Evolutionary conservation across 177 flowering plant genomes (phyloP), one percentile per base, ranked within the genome.

Genomic region (Vitis hybrid): DNA sequence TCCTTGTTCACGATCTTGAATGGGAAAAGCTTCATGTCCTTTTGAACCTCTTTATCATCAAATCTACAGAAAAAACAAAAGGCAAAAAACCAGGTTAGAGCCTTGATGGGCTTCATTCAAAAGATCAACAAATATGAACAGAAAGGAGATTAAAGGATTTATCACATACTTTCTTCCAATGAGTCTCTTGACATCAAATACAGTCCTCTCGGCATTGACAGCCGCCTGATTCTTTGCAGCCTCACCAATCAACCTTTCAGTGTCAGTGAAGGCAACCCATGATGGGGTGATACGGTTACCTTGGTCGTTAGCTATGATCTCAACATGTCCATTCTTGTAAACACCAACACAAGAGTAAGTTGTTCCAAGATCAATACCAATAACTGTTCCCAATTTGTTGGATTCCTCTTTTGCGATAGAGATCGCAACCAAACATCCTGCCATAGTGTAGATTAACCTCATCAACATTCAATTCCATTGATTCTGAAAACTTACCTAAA

Each of bases 361-460:
- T 39, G 45, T 39, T 39, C 45, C 45, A 39, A 39, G 79, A 58
- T 76, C 79, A 18, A 56, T 51, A 48, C 45, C 89, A 61, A 85
- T 83, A 4, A 83, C 87, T 13, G 89, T 83, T 57, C 89, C 89
- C 66, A 83, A 74, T 66, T 83, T 81, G 55, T 75, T 21, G 1
- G 81, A 79, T 70, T 85, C 83, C 59, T 83, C 84, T 61, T 78
- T 74, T 1, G 80, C 79, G 59, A 65, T 61, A 15, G 71, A 22
- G 59, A 65, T 60, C 26, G 80, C 73, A 62, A 74, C 68, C 59
- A 80, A 68, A 50, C 71, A 51, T 26, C 78, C 80, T 71, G 77
- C 12, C 50, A 62, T 4, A 4, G 45, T 39, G 58, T 14, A 55
- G n/a, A 69, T 19, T 2, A 19, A 59, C 7, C 50, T 2, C 33